Percentiles rank a stretch among this genome's conserved stretches.
phyloP scores from a whole-genome alignment of 495 filamentous ascomycete species.

The Aspergillus leporis region DNA sequence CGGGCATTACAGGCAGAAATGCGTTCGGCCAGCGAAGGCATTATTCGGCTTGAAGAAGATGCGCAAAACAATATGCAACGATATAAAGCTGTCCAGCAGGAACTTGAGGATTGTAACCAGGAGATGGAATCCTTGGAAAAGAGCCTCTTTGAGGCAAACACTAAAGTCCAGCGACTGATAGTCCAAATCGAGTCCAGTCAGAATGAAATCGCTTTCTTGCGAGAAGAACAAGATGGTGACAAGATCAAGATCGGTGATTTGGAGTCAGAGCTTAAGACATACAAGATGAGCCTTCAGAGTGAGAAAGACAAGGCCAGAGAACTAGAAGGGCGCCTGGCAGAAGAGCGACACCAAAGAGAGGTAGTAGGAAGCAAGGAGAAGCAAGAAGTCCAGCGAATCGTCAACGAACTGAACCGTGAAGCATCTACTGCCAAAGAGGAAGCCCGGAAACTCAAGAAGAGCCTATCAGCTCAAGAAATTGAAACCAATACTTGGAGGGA shows the following conservation, averaged over 20 bases:
- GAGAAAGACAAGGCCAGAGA: slow-evolving; percentile 80
- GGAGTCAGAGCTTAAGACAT: slow-evolving; percentile 74
- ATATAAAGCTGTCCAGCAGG: slow-evolving; percentile 71
- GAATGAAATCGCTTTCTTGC: slow-evolving; percentile 89
- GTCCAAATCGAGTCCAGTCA: slow-evolving; percentile 92
- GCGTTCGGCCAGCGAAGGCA: slow-evolving; percentile 80
- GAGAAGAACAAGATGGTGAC: slow-evolving; percentile 95
- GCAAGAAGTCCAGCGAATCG: slow-evolving; percentile 76
- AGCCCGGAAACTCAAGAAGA: slow-evolving; percentile 74
- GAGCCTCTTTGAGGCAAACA: slow-evolving; percentile 73
- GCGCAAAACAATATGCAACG: slow-evolving; percentile 65
- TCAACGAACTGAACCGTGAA: slow-evolving; percentile 85
- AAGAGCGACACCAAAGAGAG: slow-evolving; percentile 84
- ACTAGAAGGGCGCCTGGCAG: slow-evolving; percentile 71
- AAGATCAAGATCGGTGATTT: slow-evolving; percentile 97
- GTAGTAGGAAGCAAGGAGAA: slow-evolving; percentile 83
- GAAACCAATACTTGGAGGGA: slow-evolving; percentile 89
- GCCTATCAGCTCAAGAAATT: slow-evolving; percentile 76
- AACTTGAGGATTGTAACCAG: slow-evolving; percentile 70
- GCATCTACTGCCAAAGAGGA: slow-evolving; percentile 83
- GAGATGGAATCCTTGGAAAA: slow-evolving; percentile 78
- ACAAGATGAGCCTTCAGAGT: slow-evolving; percentile 69
- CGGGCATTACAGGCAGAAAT: slow-evolving; percentile 86
- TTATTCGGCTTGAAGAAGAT: slow-evolving; percentile 85
- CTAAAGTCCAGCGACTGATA: slow-evolving; percentile 79